Evolutionary conservation across 495 filamentous ascomycete species (phyloP).

Genomic region (Xylaria telfairii): DNA sequence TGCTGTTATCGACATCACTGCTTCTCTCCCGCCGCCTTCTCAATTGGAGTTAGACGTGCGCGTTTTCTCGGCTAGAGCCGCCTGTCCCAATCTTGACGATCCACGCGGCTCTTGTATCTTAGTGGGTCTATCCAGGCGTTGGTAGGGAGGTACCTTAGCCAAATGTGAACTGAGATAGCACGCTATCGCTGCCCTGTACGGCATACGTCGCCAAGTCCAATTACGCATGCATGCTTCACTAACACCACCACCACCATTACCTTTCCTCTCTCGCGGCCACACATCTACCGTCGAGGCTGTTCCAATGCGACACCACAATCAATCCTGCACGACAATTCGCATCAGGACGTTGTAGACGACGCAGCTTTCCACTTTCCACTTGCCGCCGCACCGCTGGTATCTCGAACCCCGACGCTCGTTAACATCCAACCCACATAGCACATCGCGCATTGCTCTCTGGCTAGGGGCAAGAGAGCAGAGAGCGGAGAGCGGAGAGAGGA

Average conservation of each 20-base stretch:
- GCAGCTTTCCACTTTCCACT: background rate
- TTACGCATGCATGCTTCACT: conserved; percentile 12
- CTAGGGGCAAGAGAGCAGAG: background rate
- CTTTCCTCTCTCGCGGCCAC: conserved; percentile 9
- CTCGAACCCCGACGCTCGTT: conserved; percentile 18
- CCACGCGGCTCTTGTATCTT: conserved; percentile 1
- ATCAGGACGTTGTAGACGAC: background rate
- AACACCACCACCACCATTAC: background rate
- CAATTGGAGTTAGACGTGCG: background rate
- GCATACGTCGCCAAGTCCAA: conserved; percentile 17
- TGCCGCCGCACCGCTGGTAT: background rate
- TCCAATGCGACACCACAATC: background rate
- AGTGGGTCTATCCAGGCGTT: conserved; percentile 6
- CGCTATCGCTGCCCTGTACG: conserved; percentile 5
- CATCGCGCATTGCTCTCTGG: background rate
- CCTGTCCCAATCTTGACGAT: background rate
- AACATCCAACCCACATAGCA: background rate
- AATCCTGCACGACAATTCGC: background rate
- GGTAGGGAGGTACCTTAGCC: no score
- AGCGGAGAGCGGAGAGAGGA: no score
- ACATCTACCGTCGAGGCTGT: conserved; percentile 2
- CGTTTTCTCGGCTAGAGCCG: conserved; percentile 14
- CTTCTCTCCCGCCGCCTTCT: no score
- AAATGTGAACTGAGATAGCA: background rate
- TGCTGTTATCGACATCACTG: background rate